Conservation (phyloP, 495 filamentous ascomycete genomes). For the Tuber melanosporum region DNA sequence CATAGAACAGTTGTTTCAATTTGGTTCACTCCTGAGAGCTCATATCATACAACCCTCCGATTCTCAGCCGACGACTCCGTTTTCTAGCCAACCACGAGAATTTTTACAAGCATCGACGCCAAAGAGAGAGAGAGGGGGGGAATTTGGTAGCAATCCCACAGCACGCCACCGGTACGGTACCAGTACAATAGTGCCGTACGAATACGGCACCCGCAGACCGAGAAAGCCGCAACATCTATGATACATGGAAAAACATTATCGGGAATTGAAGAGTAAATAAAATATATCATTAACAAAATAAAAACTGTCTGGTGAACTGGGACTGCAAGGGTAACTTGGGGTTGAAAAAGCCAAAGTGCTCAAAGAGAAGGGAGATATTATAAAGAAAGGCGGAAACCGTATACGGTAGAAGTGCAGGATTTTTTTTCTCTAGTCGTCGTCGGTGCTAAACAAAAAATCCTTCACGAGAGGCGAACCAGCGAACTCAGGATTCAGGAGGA, state of each 20-base stretch:
- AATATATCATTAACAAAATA: constrained; percentile 8
- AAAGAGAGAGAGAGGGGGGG: background rate
- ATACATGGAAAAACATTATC: constrained; percentile 11
- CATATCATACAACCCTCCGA: background rate
- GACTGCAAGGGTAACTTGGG: background rate
- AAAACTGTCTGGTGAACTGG: constrained; percentile 7
- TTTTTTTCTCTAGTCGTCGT: background rate
- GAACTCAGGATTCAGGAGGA: constrained; percentile 65
- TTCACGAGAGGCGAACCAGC: constrained; percentile 62
- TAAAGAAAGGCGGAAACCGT: background rate
- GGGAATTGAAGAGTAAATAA: constrained; percentile 10
- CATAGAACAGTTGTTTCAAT: background rate
- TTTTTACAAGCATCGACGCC: background rate
- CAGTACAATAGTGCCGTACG: background rate
- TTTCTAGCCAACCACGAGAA: background rate
- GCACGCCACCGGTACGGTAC: background rate
- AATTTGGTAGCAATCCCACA: background rate
- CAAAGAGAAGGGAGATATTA: background rate
- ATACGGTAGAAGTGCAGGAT: background rate
- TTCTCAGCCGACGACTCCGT: background rate
- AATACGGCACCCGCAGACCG: background rate
- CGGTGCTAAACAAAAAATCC: constrained; percentile 54
- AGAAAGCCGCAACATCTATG: background rate
- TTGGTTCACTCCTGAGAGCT: background rate
- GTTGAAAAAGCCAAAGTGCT: background rate